Conservation (phyloP, 164 flowering plant species). For the Magnolia changhungtana region DNA sequence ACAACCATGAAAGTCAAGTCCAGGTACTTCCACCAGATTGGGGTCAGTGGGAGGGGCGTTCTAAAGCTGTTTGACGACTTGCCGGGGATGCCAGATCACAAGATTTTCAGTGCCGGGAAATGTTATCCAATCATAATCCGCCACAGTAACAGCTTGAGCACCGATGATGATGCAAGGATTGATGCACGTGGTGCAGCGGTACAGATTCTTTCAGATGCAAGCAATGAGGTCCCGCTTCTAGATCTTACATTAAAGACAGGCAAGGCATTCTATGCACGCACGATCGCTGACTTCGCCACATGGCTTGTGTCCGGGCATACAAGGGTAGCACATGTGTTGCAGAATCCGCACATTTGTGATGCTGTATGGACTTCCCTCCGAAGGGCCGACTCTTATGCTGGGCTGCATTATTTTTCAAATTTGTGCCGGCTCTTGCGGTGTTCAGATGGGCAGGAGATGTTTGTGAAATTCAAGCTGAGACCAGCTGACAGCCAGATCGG, state of each 20-base stretch:
- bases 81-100: conserved; percentile 53
- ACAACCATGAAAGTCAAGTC: conserved; percentile 69
- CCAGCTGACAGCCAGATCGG: conserved; percentile 48
- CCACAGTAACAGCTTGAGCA: conserved; percentile 75
- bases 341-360: conserved; percentile 60
- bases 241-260: conserved; percentile 77
- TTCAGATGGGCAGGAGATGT: conserved; percentile 58
- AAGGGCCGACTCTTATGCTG: conserved; percentile 42
- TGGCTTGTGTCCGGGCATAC: conserved; percentile 82
- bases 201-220: conserved; percentile 41
- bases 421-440: conserved; percentile 54
- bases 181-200: conserved; percentile 77
- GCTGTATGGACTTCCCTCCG: conserved; percentile 77
- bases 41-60: conserved; percentile 61
- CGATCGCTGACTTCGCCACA: conserved; percentile 61
- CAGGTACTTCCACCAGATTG: conserved; percentile 75
- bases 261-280: conserved; percentile 73
- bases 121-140: conserved; percentile 49
- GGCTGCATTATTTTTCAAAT: conserved; percentile 71
- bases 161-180: conserved; percentile 81
- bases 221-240: conserved; percentile 31
- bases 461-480: conserved; percentile 59
- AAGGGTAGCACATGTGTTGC: conserved; percentile 61
- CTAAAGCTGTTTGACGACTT: conserved; percentile 52
- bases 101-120: conserved; percentile 54